Conservation (phyloP, 1,139 yeast species). For the Geotrichum reessii region DNA sequence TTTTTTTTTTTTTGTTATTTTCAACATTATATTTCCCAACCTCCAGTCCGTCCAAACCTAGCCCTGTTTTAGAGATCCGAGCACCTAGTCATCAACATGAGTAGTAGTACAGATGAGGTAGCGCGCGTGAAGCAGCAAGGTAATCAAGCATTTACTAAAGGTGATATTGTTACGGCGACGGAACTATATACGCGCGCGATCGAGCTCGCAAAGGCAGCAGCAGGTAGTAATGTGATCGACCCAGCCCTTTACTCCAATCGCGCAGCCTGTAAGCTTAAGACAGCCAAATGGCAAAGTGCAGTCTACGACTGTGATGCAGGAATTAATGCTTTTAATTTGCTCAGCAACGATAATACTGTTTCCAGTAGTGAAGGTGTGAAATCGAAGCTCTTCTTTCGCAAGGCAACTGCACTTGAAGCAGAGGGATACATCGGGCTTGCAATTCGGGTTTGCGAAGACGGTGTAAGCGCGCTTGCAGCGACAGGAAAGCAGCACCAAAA, state of each 20-base stretch:
- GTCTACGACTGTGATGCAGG: slow-evolving; percentile 52
- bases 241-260: slow-evolving; percentile 79
- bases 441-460: slow-evolving; percentile 38
- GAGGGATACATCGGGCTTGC: slow-evolving; percentile 39
- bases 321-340: slow-evolving; percentile 32
- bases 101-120: slow-evolving; percentile 5
- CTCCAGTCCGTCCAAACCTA: background rate
- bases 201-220: slow-evolving; percentile 33
- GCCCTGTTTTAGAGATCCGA: background rate
- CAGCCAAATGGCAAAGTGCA: slow-evolving; percentile 49
- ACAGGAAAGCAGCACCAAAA: background rate
- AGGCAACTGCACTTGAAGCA: slow-evolving; percentile 45
- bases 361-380: slow-evolving; percentile 25
- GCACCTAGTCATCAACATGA: background rate
- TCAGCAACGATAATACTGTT: background rate
- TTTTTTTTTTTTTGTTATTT: no score
- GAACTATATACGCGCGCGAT: slow-evolving; percentile 69
- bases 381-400: slow-evolving; percentile 55
- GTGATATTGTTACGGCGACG: slow-evolving; percentile 59
- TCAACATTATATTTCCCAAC: background rate
- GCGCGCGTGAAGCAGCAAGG: slow-evolving; percentile 4
- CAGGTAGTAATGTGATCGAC: slow-evolving; percentile 46
- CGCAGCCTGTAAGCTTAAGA: slow-evolving; percentile 69
- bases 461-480: slow-evolving; percentile 33
- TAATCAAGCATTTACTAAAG: slow-evolving; percentile 51